These are phyloP conservation scores for Fusarium sarcochroum DNA, from an alignment of 2,329 filamentous ascomycete species.

Conservation along the genomic window DNA sequence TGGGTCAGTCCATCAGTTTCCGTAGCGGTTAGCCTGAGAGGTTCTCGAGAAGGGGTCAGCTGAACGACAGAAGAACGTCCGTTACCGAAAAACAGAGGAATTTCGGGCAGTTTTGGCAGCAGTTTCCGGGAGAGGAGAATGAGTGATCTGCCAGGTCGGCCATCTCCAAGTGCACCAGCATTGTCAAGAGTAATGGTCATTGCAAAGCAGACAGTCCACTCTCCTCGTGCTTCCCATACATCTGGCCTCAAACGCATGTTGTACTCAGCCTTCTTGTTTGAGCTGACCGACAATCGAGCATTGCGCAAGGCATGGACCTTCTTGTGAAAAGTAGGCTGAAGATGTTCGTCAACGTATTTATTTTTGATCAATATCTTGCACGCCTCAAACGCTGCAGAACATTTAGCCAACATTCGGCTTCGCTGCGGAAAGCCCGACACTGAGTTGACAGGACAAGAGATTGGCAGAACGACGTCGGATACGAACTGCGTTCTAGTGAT, in stretches of 20 bases:
- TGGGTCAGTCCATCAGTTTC: constrained; percentile 70
- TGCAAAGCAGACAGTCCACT: constrained; percentile 66
- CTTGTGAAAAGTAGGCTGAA: constrained; percentile 81
- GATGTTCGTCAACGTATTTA: constrained; percentile 78
- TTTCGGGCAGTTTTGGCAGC: constrained; percentile 75
- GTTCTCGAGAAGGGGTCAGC: constrained; percentile 59
- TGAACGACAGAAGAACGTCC: constrained; percentile 71
- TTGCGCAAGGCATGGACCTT: constrained; percentile 87
- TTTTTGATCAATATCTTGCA: constrained; percentile 78
- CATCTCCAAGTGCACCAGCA: constrained; percentile 65
- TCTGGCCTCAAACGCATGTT: constrained; percentile 83
- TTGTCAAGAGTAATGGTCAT: constrained; percentile 72
- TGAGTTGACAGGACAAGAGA: constrained; percentile 77
- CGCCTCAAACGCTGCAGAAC: constrained; percentile 88
- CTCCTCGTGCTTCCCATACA: constrained; percentile 72
- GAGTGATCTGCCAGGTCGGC: constrained; percentile 72
- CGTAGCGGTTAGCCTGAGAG: constrained; percentile 60
- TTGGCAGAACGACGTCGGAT: constrained; percentile 85
- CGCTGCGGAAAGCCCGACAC: constrained; percentile 73
- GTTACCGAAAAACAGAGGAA: constrained; percentile 80
- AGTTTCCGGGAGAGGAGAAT: constrained; percentile 77
- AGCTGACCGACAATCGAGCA: constrained; percentile 83
- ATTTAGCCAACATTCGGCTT: constrained; percentile 85
- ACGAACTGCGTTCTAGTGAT: constrained; percentile 73
- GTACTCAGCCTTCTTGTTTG: constrained; percentile 81